A percentile compares a stretch with the other conserved stretches of the same genome.
phyloP scores from a whole-genome alignment of 108 stramenopile species.

The Cyclotella atomus region DNA sequence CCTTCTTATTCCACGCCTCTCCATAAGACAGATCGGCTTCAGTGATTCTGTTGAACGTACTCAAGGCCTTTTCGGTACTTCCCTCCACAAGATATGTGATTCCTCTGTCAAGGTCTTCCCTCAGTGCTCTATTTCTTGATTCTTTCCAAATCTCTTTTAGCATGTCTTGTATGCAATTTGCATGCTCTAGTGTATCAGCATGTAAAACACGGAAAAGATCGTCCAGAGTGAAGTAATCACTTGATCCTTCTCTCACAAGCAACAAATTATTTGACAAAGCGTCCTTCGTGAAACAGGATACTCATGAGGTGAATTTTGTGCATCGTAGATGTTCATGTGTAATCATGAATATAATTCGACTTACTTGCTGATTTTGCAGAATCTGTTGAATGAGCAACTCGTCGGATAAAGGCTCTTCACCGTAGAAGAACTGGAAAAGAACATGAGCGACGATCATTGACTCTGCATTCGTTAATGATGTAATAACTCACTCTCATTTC shows the following conservation, averaged over 20 bases:
- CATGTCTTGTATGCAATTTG: constrained; percentile 56
- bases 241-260: constrained; percentile 19
- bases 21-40: constrained; percentile 66
- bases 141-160: constrained; percentile 82
- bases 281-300: constrained; percentile 28
- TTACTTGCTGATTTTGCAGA: no score
- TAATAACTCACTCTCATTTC: constrained; percentile 45
- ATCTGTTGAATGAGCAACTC: no score
- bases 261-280: constrained; percentile 29
- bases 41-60: constrained; percentile 52
- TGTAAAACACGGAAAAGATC: constrained; percentile 58
- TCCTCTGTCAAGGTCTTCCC: constrained; percentile 61
- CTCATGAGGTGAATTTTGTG: no score
- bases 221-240: constrained; percentile 52
- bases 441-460: neutral
- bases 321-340: no score
- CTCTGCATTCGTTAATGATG: neutral
- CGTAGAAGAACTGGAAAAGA: constrained; percentile 56
- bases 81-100: constrained; percentile 61
- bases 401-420: constrained; percentile 55
- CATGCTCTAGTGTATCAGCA: constrained; percentile 56
- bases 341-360: no score
- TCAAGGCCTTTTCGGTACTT: constrained; percentile 60
- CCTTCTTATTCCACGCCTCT: constrained; percentile 77
- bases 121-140: constrained; percentile 46